phyloP scores from a whole-genome alignment of 805 yeast genomes.

The Kodamaea fukazawae region DNA sequence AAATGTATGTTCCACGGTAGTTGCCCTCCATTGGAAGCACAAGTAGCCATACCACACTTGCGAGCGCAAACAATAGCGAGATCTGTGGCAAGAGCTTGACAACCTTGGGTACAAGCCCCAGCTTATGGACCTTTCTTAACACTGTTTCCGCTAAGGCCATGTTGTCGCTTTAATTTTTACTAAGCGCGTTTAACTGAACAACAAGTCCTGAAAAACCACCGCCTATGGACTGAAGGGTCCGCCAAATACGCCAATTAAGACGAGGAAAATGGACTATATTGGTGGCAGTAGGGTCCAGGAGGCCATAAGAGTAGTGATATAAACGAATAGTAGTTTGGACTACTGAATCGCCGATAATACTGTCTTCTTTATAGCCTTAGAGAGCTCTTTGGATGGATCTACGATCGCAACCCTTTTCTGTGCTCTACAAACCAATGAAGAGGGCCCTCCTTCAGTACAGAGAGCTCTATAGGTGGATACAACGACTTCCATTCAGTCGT shows the following conservation, averaged over 20 bases:
- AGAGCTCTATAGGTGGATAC: conserved; percentile 21
- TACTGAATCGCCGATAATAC: too few species aligned
- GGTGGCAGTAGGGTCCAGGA: too few species aligned
- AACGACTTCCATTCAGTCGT: conserved; percentile 31
- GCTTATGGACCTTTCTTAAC: conserved; percentile 37
- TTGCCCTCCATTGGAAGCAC: conserved; percentile 79
- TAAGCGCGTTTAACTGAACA: not conserved
- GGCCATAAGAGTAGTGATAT: too few species aligned
- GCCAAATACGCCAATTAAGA: too few species aligned
- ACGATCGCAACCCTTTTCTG: too few species aligned
- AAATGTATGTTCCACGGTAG: conserved; percentile 77
- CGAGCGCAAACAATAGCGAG: conserved; percentile 33
- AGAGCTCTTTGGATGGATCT: too few species aligned
- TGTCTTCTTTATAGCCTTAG: too few species aligned
- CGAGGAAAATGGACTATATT: too few species aligned
- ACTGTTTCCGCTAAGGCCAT: conserved; percentile 47
- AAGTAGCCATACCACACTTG: conserved; percentile 45
- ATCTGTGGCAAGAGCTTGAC: conserved; percentile 32
- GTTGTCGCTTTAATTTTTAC: conserved; percentile 7
- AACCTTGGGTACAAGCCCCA: conserved; percentile 37
- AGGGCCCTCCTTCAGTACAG: conserved; percentile 16
- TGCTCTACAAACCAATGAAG: too few species aligned
- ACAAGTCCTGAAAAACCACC: not conserved
- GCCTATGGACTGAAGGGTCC: too few species aligned
- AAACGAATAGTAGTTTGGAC: too few species aligned